Evolutionary conservation across 768 basidiomycete genomes (phyloP).

Genomic region (Serendipita sp.): DNA sequence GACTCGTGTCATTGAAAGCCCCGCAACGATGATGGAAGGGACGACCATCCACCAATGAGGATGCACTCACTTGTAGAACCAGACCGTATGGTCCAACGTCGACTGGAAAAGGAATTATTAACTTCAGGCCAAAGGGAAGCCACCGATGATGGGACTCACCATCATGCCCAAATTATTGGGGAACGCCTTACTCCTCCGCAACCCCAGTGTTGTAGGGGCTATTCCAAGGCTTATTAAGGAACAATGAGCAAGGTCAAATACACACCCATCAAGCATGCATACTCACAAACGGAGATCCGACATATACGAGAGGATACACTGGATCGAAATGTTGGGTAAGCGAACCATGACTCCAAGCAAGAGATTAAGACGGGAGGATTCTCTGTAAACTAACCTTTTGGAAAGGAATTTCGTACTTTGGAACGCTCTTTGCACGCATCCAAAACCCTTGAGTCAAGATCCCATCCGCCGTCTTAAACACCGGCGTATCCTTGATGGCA

Average conservation of each 20-base stretch:
- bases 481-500: conserved; percentile 37
- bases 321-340: not conserved
- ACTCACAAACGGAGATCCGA: conserved; percentile 68
- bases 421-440: conserved; percentile 61
- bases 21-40: not conserved
- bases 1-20: not conserved
- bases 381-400: conserved; percentile 55
- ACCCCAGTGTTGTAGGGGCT: conserved; percentile 37
- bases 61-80: conserved; percentile 53
- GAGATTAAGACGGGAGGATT: not conserved
- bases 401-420: conserved; percentile 51
- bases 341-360: not conserved
- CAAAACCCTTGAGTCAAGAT: conserved; percentile 48
- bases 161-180: conserved; percentile 43
- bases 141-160: conserved; percentile 26
- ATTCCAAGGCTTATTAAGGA: conserved; percentile 36
- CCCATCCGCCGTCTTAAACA: conserved; percentile 26
- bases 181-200: conserved; percentile 34
- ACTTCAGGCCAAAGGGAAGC: not conserved
- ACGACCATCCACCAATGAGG: not conserved
- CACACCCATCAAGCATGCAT: not conserved
- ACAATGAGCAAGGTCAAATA: conserved; percentile 9
- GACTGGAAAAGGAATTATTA: conserved; percentile 28
- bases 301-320: conserved; percentile 69
- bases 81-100: conserved; percentile 64